Conservation (phyloP, 441 rosid genomes). For the Syzygium malaccense region DNA sequence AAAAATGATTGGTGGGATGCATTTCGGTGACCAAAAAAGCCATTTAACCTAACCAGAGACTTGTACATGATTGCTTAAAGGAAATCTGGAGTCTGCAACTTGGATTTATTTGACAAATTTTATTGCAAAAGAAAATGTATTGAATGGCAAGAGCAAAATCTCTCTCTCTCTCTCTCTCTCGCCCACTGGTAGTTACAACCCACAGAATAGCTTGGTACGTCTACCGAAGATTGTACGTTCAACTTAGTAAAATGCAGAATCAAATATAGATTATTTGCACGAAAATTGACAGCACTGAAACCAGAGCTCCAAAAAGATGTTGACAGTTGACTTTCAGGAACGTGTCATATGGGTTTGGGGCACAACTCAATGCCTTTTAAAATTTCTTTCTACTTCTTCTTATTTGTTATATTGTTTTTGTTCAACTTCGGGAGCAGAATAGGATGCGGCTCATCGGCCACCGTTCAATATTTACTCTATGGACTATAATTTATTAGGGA, state of each 20-base stretch:
- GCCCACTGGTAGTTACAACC: background rate
- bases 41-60: background rate
- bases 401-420: background rate
- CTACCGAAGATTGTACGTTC: no score
- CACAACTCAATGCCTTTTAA: background rate
- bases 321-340: background rate
- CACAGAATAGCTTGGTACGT: background rate
- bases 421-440: background rate
- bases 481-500: no score
- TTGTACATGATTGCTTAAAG: background rate
- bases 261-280: background rate
- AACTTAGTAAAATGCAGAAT: background rate
- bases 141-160: background rate
- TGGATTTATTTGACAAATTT: background rate
- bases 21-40: background rate
- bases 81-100: background rate
- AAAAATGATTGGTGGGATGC: background rate
- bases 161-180: background rate
- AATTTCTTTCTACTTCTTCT: background rate
- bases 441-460: background rate
- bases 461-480: no score
- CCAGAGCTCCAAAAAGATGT: background rate
- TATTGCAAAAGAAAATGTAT: background rate
- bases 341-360: background rate
- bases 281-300: background rate